A percentile compares a stretch with the other conserved stretches of the same genome.
These are phyloP conservation scores for Globisporangium ultimum DNA, from an alignment of 352 stramenopile genomes.

Conservation along the genomic window DNA sequence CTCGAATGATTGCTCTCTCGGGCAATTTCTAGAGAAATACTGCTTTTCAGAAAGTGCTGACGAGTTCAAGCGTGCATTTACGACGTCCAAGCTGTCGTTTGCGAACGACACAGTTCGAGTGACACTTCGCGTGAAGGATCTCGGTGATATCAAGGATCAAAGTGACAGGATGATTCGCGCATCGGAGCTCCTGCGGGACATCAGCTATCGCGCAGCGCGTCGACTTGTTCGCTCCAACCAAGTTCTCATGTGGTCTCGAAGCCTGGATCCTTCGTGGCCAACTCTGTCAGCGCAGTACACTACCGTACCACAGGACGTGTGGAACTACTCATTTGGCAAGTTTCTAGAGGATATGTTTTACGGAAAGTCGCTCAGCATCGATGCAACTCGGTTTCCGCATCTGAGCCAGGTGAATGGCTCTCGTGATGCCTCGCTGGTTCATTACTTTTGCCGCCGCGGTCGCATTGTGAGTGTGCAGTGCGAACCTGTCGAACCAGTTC, in stretches of 20 bases:
- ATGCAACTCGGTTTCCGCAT: conserved; percentile 66
- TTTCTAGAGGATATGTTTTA: conserved; percentile 87
- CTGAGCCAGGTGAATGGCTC: conserved; percentile 48
- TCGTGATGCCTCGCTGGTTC: conserved; percentile 62
- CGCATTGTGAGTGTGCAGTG: conserved; percentile 76
- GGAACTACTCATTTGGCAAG: conserved; percentile 88
- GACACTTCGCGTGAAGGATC: conserved; percentile 66
- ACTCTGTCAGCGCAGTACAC: conserved; percentile 55
- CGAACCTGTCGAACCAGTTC: conserved; percentile 75
- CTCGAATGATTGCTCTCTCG: conserved; percentile 78
- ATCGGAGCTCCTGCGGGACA: conserved; percentile 54
- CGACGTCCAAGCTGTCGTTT: conserved; percentile 77
- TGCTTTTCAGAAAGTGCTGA: conserved; percentile 67
- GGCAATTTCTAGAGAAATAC: conserved; percentile 77
- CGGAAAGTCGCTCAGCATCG: conserved; percentile 69
- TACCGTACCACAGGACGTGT: conserved; percentile 57
- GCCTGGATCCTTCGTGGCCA: conserved; percentile 21
- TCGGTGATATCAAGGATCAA: conserved; percentile 65
- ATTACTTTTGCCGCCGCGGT: conserved; percentile 73
- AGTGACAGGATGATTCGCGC: conserved; percentile 46
- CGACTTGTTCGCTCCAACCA: conserved; percentile 58
- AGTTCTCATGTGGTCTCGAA: conserved; percentile 67
- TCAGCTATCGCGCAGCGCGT: conserved; percentile 58
- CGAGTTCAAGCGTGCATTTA: conserved; percentile 80
- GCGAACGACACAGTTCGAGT: conserved; percentile 79